Conservation (phyloP, 2,329 filamentous ascomycete genomes). For the Aspergillus brasiliensis region DNA sequence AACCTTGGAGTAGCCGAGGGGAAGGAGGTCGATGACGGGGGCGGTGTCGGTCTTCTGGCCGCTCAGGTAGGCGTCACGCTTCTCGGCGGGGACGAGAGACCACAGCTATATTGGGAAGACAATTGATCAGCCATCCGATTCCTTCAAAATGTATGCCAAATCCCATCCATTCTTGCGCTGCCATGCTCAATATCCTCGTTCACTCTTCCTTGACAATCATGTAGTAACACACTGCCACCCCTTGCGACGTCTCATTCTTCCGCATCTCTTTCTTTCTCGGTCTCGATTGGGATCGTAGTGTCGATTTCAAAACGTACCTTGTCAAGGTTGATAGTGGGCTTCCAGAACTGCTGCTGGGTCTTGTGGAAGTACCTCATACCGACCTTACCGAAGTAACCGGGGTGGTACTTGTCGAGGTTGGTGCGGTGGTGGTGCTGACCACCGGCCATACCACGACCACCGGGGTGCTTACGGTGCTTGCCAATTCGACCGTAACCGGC, state of each 20-base stretch:
- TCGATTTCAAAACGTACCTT: constrained; percentile 66
- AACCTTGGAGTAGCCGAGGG: constrained; percentile 97
- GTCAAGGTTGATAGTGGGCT: constrained; percentile 97
- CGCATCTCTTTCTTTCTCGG: constrained; percentile 3
- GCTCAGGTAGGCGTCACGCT: constrained; percentile 86
- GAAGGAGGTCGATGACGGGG: constrained; percentile 95
- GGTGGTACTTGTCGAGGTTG: constrained; percentile 92
- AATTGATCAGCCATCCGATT: constrained; percentile 20
- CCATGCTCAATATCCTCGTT: neutral
- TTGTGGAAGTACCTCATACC: constrained; percentile 98
- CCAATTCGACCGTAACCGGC: constrained; percentile 98
- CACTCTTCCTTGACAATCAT: too few relatives aligned
- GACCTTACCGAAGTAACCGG: constrained; percentile 99
- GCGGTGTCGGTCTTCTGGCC: constrained; percentile 84
- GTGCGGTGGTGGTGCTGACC: constrained; percentile 98
- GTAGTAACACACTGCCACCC: neutral
- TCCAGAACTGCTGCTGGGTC: constrained; percentile 95
- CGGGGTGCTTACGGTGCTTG: constrained; percentile 94
- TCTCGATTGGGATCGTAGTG: constrained; percentile 6
- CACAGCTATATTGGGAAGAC: constrained; percentile 67
- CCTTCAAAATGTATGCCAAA: neutral
- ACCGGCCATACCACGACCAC: constrained; percentile 87
- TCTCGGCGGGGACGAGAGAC: constrained; percentile 90
- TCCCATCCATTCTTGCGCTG: constrained; percentile 2
- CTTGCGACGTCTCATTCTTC: neutral